phyloP scores from a whole-genome alignment of 345 rosid genomes.

The Bruguiera sexangula region DNA sequence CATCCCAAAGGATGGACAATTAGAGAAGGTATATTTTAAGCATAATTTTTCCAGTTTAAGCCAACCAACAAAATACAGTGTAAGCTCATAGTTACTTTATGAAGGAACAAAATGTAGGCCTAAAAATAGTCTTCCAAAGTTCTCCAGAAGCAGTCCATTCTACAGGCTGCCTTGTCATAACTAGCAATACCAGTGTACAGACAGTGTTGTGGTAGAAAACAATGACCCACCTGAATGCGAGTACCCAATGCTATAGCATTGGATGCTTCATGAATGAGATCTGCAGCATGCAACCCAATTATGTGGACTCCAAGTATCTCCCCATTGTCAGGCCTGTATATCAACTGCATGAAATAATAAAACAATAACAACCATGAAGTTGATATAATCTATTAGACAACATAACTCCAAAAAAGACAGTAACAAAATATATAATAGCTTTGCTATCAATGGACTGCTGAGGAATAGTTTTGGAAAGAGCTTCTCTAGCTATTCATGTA shows the following conservation, averaged over 20 bases:
- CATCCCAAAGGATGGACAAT: neutral
- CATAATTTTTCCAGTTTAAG: neutral
- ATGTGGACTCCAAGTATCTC: conserved; percentile 98
- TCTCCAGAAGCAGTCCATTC: neutral
- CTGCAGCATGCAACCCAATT: conserved; percentile 97
- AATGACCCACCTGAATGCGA: conserved; percentile 56
- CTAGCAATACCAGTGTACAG: neutral
- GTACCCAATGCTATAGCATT: conserved; percentile 94
- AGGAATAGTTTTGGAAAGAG: neutral
- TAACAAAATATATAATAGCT: neutral
- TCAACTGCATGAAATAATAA: conserved; percentile 53
- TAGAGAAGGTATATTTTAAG: too few species aligned
- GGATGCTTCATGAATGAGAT: conserved; percentile 99
- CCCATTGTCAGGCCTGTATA: conserved; percentile 94
- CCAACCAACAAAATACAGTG: neutral
- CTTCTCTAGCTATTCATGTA: neutral
- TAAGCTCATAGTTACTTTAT: neutral
- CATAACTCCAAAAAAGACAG: neutral
- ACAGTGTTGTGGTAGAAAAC: neutral
- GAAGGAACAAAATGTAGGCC: neutral
- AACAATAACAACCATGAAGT: neutral
- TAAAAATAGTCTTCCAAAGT: neutral
- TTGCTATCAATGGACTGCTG: neutral
- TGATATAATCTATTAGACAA: neutral
- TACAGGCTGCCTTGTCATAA: neutral